Conservation (phyloP, 495 filamentous ascomycete genomes). For the Penicillium odoratum region DNA sequence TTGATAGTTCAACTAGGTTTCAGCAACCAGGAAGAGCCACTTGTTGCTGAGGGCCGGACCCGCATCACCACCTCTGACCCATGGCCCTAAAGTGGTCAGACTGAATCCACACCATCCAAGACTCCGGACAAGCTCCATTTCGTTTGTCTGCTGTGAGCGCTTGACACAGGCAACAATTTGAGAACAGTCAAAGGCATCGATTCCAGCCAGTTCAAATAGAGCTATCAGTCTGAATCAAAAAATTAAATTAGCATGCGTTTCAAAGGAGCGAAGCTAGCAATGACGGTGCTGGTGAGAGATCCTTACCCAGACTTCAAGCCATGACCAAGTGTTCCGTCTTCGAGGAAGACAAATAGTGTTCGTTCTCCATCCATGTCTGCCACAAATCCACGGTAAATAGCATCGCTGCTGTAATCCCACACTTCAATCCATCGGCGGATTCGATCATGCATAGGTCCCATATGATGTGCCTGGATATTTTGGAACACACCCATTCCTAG, state of each 20-base stretch:
- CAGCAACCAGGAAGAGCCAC: conserved; percentile 87
- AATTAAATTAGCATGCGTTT: conserved; percentile 18
- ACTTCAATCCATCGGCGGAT: conserved; percentile 70
- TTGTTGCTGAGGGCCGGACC: conserved; percentile 59
- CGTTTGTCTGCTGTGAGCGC: conserved; percentile 57
- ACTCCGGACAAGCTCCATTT: conserved; percentile 68
- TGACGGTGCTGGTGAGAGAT: neutral
- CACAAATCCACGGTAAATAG: conserved; percentile 82
- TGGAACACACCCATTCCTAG: conserved; percentile 73
- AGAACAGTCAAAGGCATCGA: conserved; percentile 67
- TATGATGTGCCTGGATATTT: conserved; percentile 31
- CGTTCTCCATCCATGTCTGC: conserved; percentile 60
- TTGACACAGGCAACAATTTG: conserved; percentile 80
- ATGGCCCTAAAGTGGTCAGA: conserved; percentile 72
- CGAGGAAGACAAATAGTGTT: conserved; percentile 87
- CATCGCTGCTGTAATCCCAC: conserved; percentile 84
- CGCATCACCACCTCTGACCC: conserved; percentile 50
- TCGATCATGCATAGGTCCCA: conserved; percentile 28
- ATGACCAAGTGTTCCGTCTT: conserved; percentile 61
- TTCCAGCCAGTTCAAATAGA: conserved; percentile 79
- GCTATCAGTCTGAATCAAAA: conserved; percentile 68
- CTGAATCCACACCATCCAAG: conserved; percentile 93
- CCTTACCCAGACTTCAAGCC: conserved; percentile 87
- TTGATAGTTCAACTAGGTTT: conserved; percentile 41
- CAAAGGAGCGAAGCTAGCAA: neutral